A percentile compares a stretch with the other conserved stretches of the same genome.
Evolutionary conservation across 495 filamentous ascomycete species (phyloP).

Genomic region (Aspergillus bertholletiae): DNA sequence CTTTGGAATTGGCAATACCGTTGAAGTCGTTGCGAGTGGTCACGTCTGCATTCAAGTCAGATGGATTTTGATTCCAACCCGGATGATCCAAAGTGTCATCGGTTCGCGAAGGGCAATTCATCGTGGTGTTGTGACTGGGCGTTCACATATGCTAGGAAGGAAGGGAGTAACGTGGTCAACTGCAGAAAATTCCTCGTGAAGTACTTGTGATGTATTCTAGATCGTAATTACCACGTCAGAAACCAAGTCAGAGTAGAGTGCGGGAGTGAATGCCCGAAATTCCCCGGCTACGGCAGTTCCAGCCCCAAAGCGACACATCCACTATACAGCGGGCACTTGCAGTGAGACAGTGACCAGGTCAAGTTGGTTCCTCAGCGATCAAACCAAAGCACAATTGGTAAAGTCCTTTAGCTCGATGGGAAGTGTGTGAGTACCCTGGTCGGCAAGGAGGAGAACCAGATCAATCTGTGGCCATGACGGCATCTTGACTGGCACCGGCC

Average conservation of each 20-base stretch:
- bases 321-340: neutral
- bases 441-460: neutral
- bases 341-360: no score
- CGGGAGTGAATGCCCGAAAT: slow-evolving; percentile 18
- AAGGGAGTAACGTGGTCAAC: neutral
- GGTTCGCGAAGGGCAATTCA: slow-evolving; percentile 65
- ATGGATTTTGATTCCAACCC: slow-evolving; percentile 59
- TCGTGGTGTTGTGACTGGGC: slow-evolving; percentile 23
- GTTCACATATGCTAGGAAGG: neutral
- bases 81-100: slow-evolving; percentile 54
- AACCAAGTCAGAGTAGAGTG: slow-evolving; percentile 10
- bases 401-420: no score
- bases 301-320: neutral
- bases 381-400: no score
- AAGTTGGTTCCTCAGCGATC: neutral
- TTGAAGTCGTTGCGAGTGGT: slow-evolving; percentile 65
- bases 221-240: slow-evolving; percentile 6
- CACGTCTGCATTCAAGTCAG: slow-evolving; percentile 50
- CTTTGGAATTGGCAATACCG: slow-evolving; percentile 44
- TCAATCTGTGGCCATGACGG: neutral
- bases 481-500: neutral
- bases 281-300: slow-evolving; percentile 18
- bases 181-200: neutral
- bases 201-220: neutral
- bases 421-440: no score